These are phyloP conservation scores for Populus tremula DNA, from an alignment of 345 rosid species.

Conservation along the genomic window DNA sequence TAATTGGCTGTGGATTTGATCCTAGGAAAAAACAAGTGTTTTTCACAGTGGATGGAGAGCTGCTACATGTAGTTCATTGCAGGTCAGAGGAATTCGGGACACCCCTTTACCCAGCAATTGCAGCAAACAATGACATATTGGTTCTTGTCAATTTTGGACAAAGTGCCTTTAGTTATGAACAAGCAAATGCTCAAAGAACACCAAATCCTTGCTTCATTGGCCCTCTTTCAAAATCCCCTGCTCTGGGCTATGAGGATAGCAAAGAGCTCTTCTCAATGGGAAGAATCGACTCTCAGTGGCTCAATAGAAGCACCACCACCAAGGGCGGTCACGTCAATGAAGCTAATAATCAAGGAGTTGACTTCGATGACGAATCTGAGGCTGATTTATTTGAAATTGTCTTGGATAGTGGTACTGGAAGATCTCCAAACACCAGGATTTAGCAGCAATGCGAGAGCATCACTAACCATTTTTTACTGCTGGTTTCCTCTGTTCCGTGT, in stretches of 20 bases:
- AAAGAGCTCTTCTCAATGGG: conserved; percentile 88
- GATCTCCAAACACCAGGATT: conserved; percentile 37
- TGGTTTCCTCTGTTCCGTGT: background rate
- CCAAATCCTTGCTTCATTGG: conserved; percentile 65
- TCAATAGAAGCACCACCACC: conserved; percentile 35
- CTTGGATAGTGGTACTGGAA: conserved; percentile 45
- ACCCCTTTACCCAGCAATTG: conserved; percentile 61
- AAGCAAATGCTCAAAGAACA: conserved; percentile 54
- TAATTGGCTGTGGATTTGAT: conserved; percentile 67
- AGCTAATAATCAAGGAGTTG: conserved; percentile 29
- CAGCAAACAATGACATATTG: conserved; percentile 43
- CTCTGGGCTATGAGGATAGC: conserved; percentile 64
- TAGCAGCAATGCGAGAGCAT: conserved; percentile 14
- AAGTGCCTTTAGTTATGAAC: conserved; percentile 44
- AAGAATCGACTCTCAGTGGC: conserved; percentile 81
- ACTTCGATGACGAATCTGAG: conserved; percentile 78
- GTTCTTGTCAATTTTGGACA: conserved; percentile 65
- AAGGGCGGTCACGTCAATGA: conserved; percentile 34
- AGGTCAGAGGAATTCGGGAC: conserved; percentile 52
- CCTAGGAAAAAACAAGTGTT: conserved; percentile 60
- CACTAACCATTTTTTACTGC: conserved; percentile 13
- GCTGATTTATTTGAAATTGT: conserved; percentile 89
- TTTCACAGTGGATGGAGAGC: conserved; percentile 54
- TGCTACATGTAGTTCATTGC: conserved; percentile 53
- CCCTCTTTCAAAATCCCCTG: conserved; percentile 44